These are phyloP conservation scores for Phytophthora idaei DNA, from an alignment of 352 stramenopile genomes.

Conservation along the genomic window DNA sequence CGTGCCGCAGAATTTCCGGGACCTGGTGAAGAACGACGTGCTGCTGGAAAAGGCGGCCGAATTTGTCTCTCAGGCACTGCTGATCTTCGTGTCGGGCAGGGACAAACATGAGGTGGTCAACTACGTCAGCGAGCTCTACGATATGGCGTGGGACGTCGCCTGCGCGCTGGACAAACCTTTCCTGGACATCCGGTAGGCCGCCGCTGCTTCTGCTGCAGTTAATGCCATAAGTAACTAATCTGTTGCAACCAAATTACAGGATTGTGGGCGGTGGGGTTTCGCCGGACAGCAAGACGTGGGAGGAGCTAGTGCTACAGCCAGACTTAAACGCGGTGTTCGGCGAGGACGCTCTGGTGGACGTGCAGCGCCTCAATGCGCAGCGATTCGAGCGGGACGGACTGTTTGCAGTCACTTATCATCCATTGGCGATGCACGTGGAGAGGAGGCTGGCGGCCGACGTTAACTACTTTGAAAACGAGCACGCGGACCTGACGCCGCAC, in stretches of 20 bases:
- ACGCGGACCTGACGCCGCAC: conserved; percentile 56
- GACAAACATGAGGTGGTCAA: conserved; percentile 70
- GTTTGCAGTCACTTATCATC: conserved; percentile 67
- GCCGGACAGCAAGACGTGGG: conserved; percentile 50
- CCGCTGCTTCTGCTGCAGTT: neutral
- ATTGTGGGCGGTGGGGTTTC: conserved; percentile 46
- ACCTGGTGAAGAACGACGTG: conserved; percentile 76
- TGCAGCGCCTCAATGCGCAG: conserved; percentile 67
- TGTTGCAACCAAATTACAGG: conserved; percentile 18
- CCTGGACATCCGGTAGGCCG: conserved; percentile 61
- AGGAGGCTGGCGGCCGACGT: conserved; percentile 54
- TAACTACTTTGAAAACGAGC: conserved; percentile 81
- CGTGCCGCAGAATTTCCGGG: conserved; percentile 64
- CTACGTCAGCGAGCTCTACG: conserved; percentile 83
- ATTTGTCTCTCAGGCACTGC: conserved; percentile 48
- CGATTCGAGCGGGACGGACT: conserved; percentile 64
- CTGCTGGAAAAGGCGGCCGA: conserved; percentile 68
- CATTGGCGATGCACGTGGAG: conserved; percentile 58
- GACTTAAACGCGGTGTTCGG: conserved; percentile 75
- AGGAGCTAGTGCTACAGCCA: conserved; percentile 63
- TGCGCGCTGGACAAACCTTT: conserved; percentile 58
- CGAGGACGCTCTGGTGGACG: conserved; percentile 61
- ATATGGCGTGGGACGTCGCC: conserved; percentile 71
- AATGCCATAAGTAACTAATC: neutral
- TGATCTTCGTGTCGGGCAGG: conserved; percentile 68